Evolutionary conservation across 805 yeast species (phyloP).

Genomic region (Candida nanaspora): DNA sequence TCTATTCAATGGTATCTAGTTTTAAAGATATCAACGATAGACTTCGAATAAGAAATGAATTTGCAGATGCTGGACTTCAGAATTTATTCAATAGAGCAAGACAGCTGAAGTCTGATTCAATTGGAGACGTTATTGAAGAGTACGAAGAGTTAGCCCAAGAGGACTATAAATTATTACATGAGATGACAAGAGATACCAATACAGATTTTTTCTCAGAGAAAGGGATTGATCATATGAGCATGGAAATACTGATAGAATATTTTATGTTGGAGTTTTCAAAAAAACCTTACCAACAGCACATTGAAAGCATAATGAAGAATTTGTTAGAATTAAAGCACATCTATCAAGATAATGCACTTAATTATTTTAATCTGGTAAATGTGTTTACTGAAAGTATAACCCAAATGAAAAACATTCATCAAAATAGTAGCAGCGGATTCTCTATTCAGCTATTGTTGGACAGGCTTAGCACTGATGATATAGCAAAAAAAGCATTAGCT

Average conservation of each 20-base stretch:
- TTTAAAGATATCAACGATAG: slow-evolving; percentile 29
- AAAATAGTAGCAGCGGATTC: slow-evolving; percentile 7
- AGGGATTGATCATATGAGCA: not conserved
- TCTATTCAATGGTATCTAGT: slow-evolving; percentile 56
- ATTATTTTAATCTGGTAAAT: slow-evolving; percentile 6
- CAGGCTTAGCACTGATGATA: slow-evolving; percentile 41
- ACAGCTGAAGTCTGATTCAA: slow-evolving; percentile 45
- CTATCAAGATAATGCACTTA: slow-evolving; percentile 4
- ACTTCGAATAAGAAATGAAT: slow-evolving; percentile 50
- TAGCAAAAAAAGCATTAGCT: slow-evolving; percentile 34
- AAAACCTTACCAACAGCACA: not conserved
- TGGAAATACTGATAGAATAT: slow-evolving; percentile 12
- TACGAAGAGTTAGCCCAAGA: slow-evolving; percentile 49
- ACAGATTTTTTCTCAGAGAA: slow-evolving; percentile 1
- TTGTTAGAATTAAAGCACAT: slow-evolving; percentile 5
- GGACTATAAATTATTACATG: slow-evolving; percentile 38
- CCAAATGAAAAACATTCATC: slow-evolving; percentile 3
- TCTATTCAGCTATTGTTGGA: slow-evolving; percentile 12
- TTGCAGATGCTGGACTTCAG: slow-evolving; percentile 51
- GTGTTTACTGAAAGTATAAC: slow-evolving; percentile 8
- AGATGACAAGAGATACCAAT: not conserved
- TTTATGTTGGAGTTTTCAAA: slow-evolving; percentile 18
- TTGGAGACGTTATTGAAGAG: slow-evolving; percentile 59
- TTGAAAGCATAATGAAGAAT: slow-evolving; percentile 6
- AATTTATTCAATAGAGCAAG: slow-evolving; percentile 45